A percentile compares a stretch with the other conserved stretches of the same genome.
Conservation (phyloP, 2,329 filamentous ascomycete species). For the Neofusicoccum laricinum region DNA sequence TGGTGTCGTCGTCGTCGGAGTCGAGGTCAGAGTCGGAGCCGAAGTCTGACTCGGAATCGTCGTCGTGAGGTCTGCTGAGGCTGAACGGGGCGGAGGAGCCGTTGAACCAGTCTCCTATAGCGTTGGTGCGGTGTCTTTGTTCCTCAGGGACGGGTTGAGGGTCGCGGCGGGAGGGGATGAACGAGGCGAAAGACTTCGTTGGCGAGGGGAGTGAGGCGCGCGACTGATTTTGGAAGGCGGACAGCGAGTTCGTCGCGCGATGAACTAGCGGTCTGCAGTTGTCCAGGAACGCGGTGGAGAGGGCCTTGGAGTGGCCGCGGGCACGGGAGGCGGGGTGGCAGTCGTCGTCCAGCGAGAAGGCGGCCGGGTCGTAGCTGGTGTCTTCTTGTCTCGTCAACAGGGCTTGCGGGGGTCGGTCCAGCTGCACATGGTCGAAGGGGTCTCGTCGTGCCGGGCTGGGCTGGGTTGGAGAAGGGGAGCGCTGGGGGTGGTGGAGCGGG, state of each 20-base stretch:
- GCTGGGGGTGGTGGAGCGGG: conserved; percentile 2
- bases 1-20: conserved; percentile 19
- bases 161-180: conserved; percentile 32
- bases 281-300: conserved; percentile 37
- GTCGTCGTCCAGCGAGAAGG: conserved; percentile 20
- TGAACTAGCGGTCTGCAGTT: conserved; percentile 35
- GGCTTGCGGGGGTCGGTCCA: conserved; percentile 17
- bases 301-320: conserved; percentile 34
- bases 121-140: conserved; percentile 4
- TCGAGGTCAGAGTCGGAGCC: conserved; percentile 30
- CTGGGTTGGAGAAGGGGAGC: conserved; percentile 7
- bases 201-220: conserved; percentile 35
- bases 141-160: not conserved
- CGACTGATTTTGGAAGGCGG: conserved; percentile 38
- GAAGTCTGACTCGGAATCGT: conserved; percentile 22
- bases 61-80: conserved; percentile 34
- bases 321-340: conserved; percentile 28
- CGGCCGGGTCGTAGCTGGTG: conserved; percentile 18
- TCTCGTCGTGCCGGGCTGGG: not conserved
- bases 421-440: conserved; percentile 15
- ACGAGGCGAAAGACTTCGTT: conserved; percentile 38
- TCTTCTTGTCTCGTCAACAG: not conserved
- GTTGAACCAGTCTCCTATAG: conserved; percentile 51
- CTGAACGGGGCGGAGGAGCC: conserved; percentile 51
- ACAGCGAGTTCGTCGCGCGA: conserved; percentile 27